Conservation (phyloP, 495 filamentous ascomycete species). For the Lasiosphaeria miniovina region DNA sequence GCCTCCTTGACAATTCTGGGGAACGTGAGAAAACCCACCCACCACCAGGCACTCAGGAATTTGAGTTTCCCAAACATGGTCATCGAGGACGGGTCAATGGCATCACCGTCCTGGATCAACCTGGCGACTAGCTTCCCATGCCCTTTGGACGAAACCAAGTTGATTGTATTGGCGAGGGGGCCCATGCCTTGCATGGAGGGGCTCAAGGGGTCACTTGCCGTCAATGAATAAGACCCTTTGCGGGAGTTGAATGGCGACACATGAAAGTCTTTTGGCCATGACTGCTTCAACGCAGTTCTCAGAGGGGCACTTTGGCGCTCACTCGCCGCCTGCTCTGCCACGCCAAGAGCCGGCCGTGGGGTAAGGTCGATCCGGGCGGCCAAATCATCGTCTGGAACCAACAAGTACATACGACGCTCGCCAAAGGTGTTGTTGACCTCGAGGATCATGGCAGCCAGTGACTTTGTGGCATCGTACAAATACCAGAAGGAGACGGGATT, state of each 20-base stretch:
- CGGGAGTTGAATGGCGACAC: slow-evolving; percentile 72
- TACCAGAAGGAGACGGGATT: slow-evolving; percentile 83
- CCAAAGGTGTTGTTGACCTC: slow-evolving; percentile 80
- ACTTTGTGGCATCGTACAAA: slow-evolving; percentile 57
- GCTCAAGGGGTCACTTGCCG: slow-evolving; percentile 53
- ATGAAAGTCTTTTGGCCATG: slow-evolving; percentile 68
- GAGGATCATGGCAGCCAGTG: slow-evolving; percentile 64
- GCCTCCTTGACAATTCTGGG: slow-evolving; percentile 61
- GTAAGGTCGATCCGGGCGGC: slow-evolving; percentile 10
- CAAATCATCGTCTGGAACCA: slow-evolving; percentile 34
- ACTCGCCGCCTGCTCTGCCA: neutral
- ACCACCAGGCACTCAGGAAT: slow-evolving; percentile 58
- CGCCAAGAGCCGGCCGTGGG: neutral
- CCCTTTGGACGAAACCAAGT: slow-evolving; percentile 52
- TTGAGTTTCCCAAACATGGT: slow-evolving; percentile 34
- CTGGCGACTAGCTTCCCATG: slow-evolving; percentile 55
- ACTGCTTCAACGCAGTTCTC: slow-evolving; percentile 37
- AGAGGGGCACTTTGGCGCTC: slow-evolving; percentile 9
- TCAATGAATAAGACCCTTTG: slow-evolving; percentile 57
- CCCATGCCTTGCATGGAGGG: slow-evolving; percentile 31
- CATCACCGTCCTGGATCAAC: slow-evolving; percentile 44
- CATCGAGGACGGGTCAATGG: slow-evolving; percentile 49
- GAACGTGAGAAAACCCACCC: slow-evolving; percentile 61
- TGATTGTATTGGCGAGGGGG: slow-evolving; percentile 53
- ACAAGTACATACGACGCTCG: slow-evolving; percentile 64